Evolutionary conservation across 2,329 filamentous ascomycete species (phyloP).

Genomic region (Ceratocystiopsis brevicomis): DNA sequence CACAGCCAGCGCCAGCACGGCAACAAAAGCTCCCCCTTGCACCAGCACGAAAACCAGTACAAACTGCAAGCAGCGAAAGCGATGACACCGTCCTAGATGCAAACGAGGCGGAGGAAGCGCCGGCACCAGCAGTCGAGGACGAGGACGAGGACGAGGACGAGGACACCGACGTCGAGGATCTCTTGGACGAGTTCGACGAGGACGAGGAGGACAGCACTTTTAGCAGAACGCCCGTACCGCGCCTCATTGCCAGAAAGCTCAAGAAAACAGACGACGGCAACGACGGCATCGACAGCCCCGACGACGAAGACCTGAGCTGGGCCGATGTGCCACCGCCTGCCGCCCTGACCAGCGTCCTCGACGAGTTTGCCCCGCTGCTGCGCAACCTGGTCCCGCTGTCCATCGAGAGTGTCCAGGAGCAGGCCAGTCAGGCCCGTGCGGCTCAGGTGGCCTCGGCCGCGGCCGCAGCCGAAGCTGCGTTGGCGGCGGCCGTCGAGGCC

Average conservation of each 20-base stretch:
- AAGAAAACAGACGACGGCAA: conserved; percentile 4
- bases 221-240: no score
- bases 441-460: conserved; percentile 1
- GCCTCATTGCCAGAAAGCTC: no score
- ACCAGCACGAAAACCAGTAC: no score
- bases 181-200: conserved; percentile 1
- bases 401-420: conserved; percentile 24
- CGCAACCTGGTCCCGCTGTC: conserved; percentile 23
- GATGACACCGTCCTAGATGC: no score
- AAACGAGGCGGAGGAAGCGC: no score
- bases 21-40: no score
- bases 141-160: conserved; percentile 12
- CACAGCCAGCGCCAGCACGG: no score
- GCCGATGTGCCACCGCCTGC: conserved; percentile 26
- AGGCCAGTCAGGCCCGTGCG: conserved; percentile 1
- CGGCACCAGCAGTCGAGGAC: not conserved
- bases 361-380: conserved; percentile 15
- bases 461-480: not conserved
- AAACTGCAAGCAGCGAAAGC: no score
- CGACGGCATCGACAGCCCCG: conserved; percentile 8
- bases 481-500: not conserved
- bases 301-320: conserved; percentile 16
- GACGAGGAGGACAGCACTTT: not conserved
- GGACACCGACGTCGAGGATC: not conserved
- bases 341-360: conserved; percentile 14